Percentiles rank a stretch among this genome's conserved stretches.
phyloP scores from a whole-genome alignment of 2,329 filamentous ascomycete species.

The Alternaria sp. region DNA sequence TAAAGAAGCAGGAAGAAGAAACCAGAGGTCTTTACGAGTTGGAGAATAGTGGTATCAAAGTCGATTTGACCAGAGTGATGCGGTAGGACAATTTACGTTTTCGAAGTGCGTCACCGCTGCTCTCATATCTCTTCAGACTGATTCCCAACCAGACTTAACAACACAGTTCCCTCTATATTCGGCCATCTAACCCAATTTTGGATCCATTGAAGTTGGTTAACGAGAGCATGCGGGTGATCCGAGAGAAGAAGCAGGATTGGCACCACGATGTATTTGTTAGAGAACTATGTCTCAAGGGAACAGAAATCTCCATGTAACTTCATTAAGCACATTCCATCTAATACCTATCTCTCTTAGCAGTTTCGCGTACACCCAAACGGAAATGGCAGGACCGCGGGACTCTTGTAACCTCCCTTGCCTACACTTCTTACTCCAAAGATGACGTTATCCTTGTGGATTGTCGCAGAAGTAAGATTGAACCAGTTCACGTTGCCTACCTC shows the following conservation, averaged over 20 bases:
- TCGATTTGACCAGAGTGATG: background rate
- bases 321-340: too few species aligned
- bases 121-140: too few species aligned
- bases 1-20: background rate
- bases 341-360: constrained; percentile 9
- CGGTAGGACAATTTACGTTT: too few species aligned
- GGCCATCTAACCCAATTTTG: too few species aligned
- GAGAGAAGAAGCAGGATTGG: background rate
- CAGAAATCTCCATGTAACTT: too few species aligned
- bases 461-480: constrained; percentile 52
- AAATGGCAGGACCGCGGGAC: constrained; percentile 55
- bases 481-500: constrained; percentile 55
- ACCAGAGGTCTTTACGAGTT: background rate
- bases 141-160: too few species aligned
- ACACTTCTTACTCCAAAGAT: constrained; percentile 62
- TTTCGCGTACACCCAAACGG: constrained; percentile 36
- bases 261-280: background rate
- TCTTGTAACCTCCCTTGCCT: constrained; percentile 57
- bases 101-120: too few species aligned
- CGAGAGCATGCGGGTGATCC: too few species aligned
- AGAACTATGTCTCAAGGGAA: too few species aligned
- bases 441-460: constrained; percentile 63
- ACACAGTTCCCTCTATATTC: too few species aligned
- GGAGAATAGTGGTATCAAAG: background rate
- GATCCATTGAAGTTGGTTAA: too few species aligned